Base-by-base conservation (phyloP, 495 filamentous ascomycete species). In the Beverwykella pulmonaria region DNA sequence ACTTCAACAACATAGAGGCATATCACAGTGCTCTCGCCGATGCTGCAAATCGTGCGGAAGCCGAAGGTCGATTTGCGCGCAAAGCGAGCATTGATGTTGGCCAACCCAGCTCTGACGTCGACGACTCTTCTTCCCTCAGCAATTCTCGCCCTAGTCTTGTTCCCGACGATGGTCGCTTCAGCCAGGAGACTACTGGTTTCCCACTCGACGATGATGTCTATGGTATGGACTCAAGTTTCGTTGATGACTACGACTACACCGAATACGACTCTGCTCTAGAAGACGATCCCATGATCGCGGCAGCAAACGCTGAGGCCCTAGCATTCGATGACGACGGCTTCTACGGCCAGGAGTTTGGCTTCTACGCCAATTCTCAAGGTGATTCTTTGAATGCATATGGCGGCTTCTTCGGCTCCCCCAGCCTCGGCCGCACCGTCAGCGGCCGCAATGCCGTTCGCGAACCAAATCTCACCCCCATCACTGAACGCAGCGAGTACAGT, bases 331-430 rank as follows among this genome's bases (percentile, higher is more conserved):
- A 87, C 17, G 93, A 96, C 53, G 93, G 90, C 7, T 93, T 92
- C 78, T 98, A 98, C 73, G 95, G 94, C 2, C 89, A 92, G 67
- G 94, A 98, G 75, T 98, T 98, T 68, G 93, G 92, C n/a, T 98
- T 98, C 77, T 98, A 94, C 73, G 91, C 93, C 12, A 77, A 67
- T n/a, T 55, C 70, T 9, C 63, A 71, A n/a, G 68, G 63, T 46
- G 73, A 69, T 52, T 63, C 71, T n/a, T 73, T 89, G 47, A 88
- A 88, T 66, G 84, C 83, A 20, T 87, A 90, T 57, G 95, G 94
- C 6, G 94, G 95, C n/a, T 98, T 90, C 78, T 97, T 98, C 69
- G 93, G 92, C 7, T 83, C 87, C 12, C 82, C 85, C 19, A 83
- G 85, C 62, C 74, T 94, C 34, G 80, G 82, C 34, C 83, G 91